Percentiles rank a stretch among this genome's conserved stretches.
Conservation (phyloP, 805 yeast species). For the Kuraishia floccosa region DNA sequence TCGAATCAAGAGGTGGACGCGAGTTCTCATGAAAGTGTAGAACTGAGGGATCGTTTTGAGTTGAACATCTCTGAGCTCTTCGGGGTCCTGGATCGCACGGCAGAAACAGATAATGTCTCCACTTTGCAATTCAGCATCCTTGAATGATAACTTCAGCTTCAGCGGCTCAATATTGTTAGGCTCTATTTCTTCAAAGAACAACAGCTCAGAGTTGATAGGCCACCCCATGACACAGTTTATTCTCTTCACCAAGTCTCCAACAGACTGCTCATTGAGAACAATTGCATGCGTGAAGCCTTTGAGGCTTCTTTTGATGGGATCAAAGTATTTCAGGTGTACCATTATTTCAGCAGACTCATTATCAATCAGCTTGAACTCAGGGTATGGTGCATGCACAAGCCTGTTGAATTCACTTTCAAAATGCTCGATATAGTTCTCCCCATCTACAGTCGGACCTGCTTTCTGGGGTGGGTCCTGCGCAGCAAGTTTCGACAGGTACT, state of each 20-base stretch:
- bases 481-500: conserved; percentile 13
- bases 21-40: conserved; percentile 43
- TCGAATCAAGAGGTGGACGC: conserved; percentile 46
- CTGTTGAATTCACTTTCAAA: not conserved
- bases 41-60: conserved; percentile 29
- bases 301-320: conserved; percentile 38
- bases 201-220: conserved; percentile 19
- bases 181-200: conserved; percentile 50
- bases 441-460: conserved; percentile 10
- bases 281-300: conserved; percentile 54
- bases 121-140: conserved; percentile 44
- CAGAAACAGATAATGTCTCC: conserved; percentile 53
- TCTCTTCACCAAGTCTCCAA: conserved; percentile 27
- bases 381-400: conserved; percentile 5
- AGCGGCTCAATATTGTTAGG: conserved; percentile 37
- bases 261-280: conserved; percentile 34
- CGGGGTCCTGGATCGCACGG: conserved; percentile 8
- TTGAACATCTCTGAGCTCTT: conserved; percentile 3
- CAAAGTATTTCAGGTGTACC: conserved; percentile 57
- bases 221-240: conserved; percentile 30
- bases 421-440: conserved; percentile 6
- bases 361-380: conserved; percentile 11
- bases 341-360: conserved; percentile 19
- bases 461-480: conserved; percentile 8
- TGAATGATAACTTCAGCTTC: conserved; percentile 28